Evolutionary conservation across 495 filamentous ascomycete genomes (phyloP).

Genomic region (Neurospora cerealis): DNA sequence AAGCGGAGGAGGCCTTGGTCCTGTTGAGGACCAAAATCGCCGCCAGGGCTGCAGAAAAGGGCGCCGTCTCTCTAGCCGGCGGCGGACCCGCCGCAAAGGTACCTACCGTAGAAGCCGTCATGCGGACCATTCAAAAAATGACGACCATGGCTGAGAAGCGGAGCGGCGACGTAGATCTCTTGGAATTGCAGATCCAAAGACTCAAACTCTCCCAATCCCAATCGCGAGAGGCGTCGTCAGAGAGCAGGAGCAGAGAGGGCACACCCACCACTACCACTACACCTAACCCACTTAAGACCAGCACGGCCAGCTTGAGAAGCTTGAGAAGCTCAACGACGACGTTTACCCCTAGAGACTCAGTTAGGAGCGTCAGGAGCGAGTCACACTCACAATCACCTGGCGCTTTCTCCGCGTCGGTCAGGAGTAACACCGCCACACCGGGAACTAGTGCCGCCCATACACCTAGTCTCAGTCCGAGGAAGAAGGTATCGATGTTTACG

Average conservation of each 20-base stretch:
- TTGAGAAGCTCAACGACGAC: not conserved
- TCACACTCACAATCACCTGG: conserved; percentile 2
- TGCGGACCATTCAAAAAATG: conserved; percentile 84
- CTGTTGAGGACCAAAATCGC: conserved; percentile 74
- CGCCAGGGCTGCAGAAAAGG: conserved; percentile 14
- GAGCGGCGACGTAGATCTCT: conserved; percentile 76
- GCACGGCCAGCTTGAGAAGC: not conserved
- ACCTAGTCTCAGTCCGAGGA: conserved; percentile 24
- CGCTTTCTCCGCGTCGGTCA: not conserved
- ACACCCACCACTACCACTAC: not conserved
- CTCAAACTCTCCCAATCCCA: conserved; percentile 22
- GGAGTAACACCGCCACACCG: not conserved
- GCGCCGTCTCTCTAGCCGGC: conserved; percentile 14
- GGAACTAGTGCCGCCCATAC: conserved; percentile 4
- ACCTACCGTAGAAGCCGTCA: conserved; percentile 85
- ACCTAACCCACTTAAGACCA: not conserved
- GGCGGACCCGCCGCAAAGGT: conserved; percentile 29
- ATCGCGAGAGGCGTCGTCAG: not conserved
- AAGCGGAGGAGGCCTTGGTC: conserved; percentile 72
- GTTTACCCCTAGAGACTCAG: not conserved
- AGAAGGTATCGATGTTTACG: conserved; percentile 46
- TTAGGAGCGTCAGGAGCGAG: not conserved
- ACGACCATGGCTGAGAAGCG: conserved; percentile 80
- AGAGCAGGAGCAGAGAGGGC: not conserved
- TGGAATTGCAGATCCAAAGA: conserved; percentile 74